Conservation (phyloP, 2,329 filamentous ascomycete species). For the Phyllosticta ampelicida region DNA sequence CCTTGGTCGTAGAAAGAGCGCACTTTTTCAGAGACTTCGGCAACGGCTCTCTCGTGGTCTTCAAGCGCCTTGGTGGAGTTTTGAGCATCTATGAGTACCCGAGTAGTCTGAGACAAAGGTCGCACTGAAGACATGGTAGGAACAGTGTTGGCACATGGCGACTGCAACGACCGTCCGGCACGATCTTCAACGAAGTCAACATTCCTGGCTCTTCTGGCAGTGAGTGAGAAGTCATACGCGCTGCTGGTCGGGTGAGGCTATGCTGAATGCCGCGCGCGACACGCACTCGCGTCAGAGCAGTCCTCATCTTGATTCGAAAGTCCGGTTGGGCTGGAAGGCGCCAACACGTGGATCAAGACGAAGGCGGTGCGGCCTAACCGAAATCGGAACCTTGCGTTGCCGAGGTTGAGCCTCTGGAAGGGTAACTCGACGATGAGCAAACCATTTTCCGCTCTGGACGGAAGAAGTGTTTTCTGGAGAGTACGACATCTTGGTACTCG, state of each 20-base stretch:
- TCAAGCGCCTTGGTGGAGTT: slow-evolving; percentile 18
- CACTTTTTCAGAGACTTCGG: slow-evolving; percentile 36
- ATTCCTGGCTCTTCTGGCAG: neutral
- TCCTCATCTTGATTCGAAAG: neutral
- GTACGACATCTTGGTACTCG: no score
- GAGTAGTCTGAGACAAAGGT: neutral
- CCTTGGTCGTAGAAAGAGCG: slow-evolving; percentile 40
- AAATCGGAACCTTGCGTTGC: neutral
- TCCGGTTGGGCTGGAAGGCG: neutral
- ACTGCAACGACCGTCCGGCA: neutral
- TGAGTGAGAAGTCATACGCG: neutral
- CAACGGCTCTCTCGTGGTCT: slow-evolving; percentile 34
- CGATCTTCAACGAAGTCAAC: neutral
- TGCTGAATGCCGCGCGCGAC: neutral
- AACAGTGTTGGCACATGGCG: neutral
- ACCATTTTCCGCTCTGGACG: no score
- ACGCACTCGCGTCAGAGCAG: neutral
- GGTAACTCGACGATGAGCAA: no score
- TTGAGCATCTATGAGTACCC: neutral
- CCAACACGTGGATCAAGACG: neutral
- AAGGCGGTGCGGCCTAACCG: neutral
- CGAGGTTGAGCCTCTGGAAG: neutral
- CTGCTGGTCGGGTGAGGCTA: neutral
- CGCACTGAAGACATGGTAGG: neutral
- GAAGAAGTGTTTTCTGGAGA: no score